Conservation (phyloP, 768 basidiomycete genomes). For the Brasilioporus rufonigricans region DNA sequence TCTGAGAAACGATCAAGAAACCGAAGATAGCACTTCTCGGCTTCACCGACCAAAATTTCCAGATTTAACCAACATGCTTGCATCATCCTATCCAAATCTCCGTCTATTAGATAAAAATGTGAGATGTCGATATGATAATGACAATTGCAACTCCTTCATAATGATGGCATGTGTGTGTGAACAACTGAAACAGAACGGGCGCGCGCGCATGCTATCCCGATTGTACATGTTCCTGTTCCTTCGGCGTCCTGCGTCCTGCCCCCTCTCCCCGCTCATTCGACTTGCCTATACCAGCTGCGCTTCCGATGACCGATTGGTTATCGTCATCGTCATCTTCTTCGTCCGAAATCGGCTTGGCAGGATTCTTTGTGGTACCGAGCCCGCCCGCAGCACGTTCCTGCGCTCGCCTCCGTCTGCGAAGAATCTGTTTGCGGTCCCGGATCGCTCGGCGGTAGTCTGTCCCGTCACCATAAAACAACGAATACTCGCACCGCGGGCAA, state of each 20-base stretch:
- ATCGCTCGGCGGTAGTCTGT: constrained; percentile 60
- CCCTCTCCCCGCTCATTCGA: constrained; percentile 18
- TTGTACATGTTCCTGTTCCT: constrained; percentile 20
- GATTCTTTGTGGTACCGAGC: constrained; percentile 21
- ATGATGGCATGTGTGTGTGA: constrained; percentile 7
- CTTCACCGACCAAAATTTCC: constrained; percentile 22
- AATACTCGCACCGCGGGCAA: constrained; percentile 92
- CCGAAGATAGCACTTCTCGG: constrained; percentile 13
- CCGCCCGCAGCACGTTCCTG: constrained; percentile 59
- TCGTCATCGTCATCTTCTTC: constrained; percentile 25
- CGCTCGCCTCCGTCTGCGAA: constrained; percentile 66
- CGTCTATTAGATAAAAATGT: constrained; percentile 36
- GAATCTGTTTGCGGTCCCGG: constrained; percentile 73
- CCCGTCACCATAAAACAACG: constrained; percentile 87
- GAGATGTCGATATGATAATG: constrained; percentile 21
- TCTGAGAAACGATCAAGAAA: constrained; percentile 11
- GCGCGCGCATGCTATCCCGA: constrained; percentile 20
- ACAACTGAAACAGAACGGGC: constrained; percentile 9
- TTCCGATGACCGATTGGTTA: constrained; percentile 3
- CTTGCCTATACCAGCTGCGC: constrained; percentile 7
- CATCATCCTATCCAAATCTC: constrained; percentile 33
- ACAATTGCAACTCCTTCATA: constrained; percentile 26
- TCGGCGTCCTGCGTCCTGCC: constrained; percentile 10
- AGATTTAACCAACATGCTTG: constrained; percentile 23
- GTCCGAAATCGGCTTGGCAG: constrained; percentile 20